phyloP scores from a whole-genome alignment of 164 flowering plant species.

The Vitis riparia region DNA sequence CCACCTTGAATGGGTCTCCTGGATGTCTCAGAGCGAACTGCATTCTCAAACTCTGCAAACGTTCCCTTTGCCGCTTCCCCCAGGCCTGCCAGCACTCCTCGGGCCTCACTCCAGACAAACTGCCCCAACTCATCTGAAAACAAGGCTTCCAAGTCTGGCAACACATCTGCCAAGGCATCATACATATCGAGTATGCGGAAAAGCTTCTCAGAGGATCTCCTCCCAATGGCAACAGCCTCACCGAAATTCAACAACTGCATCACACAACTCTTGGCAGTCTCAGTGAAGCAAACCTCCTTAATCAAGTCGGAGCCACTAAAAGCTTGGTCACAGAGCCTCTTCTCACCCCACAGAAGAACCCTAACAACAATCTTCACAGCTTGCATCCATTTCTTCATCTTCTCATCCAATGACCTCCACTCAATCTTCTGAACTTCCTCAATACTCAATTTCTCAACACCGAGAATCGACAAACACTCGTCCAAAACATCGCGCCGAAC shows the following conservation, averaged over 20 bases:
- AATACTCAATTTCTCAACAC: constrained; percentile 79
- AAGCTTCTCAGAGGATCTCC: constrained; percentile 61
- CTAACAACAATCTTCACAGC: constrained; percentile 65
- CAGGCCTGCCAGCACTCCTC: constrained; percentile 49
- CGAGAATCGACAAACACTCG: constrained; percentile 69
- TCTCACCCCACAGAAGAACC: constrained; percentile 64
- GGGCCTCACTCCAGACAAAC: constrained; percentile 49
- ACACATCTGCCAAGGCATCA: constrained; percentile 49
- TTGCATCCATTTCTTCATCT: constrained; percentile 90
- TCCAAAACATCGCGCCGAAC: constrained; percentile 78
- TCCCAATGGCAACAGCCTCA: constrained; percentile 71
- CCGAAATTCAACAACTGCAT: constrained; percentile 78
- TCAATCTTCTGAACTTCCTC: constrained; percentile 88
- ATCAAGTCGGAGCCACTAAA: constrained; percentile 50
- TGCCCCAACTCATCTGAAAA: constrained; percentile 49
- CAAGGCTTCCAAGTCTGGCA: constrained; percentile 49
- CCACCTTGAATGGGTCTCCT: constrained; percentile 59
- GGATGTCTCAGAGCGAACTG: constrained; percentile 57
- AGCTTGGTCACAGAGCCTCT: constrained; percentile 64
- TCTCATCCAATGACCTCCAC: constrained; percentile 77
- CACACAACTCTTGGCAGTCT: constrained; percentile 69
- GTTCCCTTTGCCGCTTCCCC: constrained; percentile 76
- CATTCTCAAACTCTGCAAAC: constrained; percentile 77
- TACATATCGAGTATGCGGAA: constrained; percentile 83
- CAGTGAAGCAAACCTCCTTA: constrained; percentile 63